A percentile compares a stretch with the other conserved stretches of the same genome.
phyloP scores from a whole-genome alignment of 1,284 basidiomycete species.

The Leccinum laetum region DNA sequence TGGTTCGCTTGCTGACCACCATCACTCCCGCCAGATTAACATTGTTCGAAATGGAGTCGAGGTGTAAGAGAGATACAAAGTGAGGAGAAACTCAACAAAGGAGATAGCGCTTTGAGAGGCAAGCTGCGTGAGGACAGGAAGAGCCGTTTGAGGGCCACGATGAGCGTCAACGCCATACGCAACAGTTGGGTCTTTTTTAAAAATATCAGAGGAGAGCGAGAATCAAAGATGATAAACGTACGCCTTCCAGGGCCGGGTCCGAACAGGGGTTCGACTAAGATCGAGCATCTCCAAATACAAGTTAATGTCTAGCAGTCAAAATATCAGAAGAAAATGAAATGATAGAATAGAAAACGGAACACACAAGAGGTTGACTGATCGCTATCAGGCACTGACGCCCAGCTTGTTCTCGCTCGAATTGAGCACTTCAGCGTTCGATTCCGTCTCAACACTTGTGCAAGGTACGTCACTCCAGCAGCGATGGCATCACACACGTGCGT shows the following conservation, averaged over 20 bases:
- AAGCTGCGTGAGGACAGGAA: constrained; percentile 88
- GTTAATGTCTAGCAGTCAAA: constrained; percentile 76
- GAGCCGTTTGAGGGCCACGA: constrained; percentile 88
- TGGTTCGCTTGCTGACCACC: constrained; percentile 84
- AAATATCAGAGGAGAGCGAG: constrained; percentile 2
- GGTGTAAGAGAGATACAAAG: constrained; percentile 85
- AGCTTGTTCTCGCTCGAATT: constrained; percentile 95
- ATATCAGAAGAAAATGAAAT: background rate
- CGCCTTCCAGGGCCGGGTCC: constrained; percentile 86
- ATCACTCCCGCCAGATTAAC: constrained; percentile 91
- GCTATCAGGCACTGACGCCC: constrained; percentile 76
- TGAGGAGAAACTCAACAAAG: constrained; percentile 88
- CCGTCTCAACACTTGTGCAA: constrained; percentile 86
- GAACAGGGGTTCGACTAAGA: constrained; percentile 91
- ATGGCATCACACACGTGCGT: background rate
- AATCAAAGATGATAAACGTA: constrained; percentile 38
- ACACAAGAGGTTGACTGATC: constrained; percentile 87
- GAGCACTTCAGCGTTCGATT: constrained; percentile 94
- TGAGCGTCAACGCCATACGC: constrained; percentile 86
- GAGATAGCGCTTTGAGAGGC: constrained; percentile 90
- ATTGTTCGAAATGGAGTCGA: constrained; percentile 82
- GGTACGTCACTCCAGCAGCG: constrained; percentile 73
- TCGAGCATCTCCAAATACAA: constrained; percentile 93
- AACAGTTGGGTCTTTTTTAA: constrained; percentile 79
- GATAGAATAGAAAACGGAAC: constrained; percentile 22